Conservation (phyloP, 1,139 yeast genomes). For the Nematodospora anomalae region DNA sequence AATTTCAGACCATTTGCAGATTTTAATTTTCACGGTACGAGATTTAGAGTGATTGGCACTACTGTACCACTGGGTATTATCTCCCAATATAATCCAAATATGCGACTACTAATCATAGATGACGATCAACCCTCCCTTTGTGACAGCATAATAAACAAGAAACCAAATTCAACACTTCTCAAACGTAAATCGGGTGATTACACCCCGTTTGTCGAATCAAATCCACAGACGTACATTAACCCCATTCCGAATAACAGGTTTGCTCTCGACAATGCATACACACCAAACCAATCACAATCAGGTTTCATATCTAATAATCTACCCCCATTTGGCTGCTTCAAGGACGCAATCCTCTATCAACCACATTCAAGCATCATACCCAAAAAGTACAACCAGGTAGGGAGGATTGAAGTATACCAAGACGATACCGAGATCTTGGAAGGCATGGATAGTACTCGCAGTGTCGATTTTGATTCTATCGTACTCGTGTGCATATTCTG, state of each 20-base stretch:
- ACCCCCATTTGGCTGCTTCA: slow-evolving; percentile 45
- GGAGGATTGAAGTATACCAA: slow-evolving; percentile 39
- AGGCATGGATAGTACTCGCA: slow-evolving; percentile 29
- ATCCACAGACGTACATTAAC: slow-evolving; percentile 23
- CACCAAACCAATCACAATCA: slow-evolving; percentile 8
- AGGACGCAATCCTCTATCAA: slow-evolving; percentile 29
- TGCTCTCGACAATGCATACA: slow-evolving; percentile 8
- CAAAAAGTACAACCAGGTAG: slow-evolving; percentile 36
- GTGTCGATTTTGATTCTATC: slow-evolving; percentile 33
- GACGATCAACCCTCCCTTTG: slow-evolving; percentile 36
- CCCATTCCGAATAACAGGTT: slow-evolving; percentile 30
- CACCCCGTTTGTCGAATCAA: slow-evolving; percentile 1
- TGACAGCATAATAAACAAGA: slow-evolving; percentile 35
- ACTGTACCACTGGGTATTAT: slow-evolving; percentile 32
- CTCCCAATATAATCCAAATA: slow-evolving; percentile 32
- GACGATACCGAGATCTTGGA: slow-evolving; percentile 15
- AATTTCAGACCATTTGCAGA: slow-evolving; percentile 43
- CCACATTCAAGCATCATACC: slow-evolving; percentile 24
- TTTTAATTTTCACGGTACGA: slow-evolving; percentile 36
- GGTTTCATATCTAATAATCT: slow-evolving; percentile 31
- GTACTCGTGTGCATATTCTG: slow-evolving; percentile 33
- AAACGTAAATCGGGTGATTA: slow-evolving; percentile 14
- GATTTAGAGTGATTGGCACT: slow-evolving; percentile 44
- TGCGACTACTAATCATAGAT: slow-evolving; percentile 38
- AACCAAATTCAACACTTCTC: slow-evolving; percentile 28